A percentile compares a stretch with the other conserved stretches of the same genome.
phyloP scores from a whole-genome alignment of 306 rosid genomes.

The Cajanus cajan region DNA sequence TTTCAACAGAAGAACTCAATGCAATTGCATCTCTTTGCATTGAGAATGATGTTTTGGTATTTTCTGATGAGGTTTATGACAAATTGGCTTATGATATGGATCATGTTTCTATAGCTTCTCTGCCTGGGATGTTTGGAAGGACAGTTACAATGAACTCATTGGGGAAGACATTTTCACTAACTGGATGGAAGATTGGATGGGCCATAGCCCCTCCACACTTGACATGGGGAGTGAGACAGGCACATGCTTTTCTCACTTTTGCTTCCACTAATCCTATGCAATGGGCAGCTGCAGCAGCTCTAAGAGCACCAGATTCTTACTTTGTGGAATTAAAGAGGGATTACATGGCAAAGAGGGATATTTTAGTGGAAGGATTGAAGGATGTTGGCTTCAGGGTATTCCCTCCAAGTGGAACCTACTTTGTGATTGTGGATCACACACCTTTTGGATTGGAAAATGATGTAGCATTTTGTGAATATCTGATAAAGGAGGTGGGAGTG shows the following conservation, averaged over 20 bases:
- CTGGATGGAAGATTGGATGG: conserved; percentile 75
- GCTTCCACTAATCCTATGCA: not conserved
- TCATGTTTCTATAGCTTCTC: conserved; percentile 67
- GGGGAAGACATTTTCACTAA: conserved; percentile 76
- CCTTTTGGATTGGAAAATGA: conserved; percentile 69
- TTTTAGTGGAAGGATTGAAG: conserved; percentile 62
- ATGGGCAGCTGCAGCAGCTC: not conserved
- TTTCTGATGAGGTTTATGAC: conserved; percentile 71
- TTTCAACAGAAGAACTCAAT: conserved; percentile 54
- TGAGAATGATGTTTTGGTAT: conserved; percentile 66
- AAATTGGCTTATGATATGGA: conserved; percentile 77
- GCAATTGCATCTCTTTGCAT: conserved; percentile 68
- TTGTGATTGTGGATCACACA: conserved; percentile 71
- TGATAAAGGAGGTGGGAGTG: conserved; percentile 70
- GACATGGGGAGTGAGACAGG: conserved; percentile 66
- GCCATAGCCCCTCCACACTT: conserved; percentile 68
- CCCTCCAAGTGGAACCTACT: conserved; percentile 74
- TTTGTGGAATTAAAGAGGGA: conserved; percentile 60
- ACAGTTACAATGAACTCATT: conserved; percentile 70
- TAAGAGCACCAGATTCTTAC: conserved; percentile 66
- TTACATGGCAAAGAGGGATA: conserved; percentile 56
- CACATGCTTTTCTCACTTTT: conserved; percentile 39
- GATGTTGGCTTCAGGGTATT: conserved; percentile 68
- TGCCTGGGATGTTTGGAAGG: conserved; percentile 62
- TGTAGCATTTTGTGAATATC: conserved; percentile 59